phyloP scores from a whole-genome alignment of 2,329 filamentous ascomycete species.

The Didymosphaeria variabile region DNA sequence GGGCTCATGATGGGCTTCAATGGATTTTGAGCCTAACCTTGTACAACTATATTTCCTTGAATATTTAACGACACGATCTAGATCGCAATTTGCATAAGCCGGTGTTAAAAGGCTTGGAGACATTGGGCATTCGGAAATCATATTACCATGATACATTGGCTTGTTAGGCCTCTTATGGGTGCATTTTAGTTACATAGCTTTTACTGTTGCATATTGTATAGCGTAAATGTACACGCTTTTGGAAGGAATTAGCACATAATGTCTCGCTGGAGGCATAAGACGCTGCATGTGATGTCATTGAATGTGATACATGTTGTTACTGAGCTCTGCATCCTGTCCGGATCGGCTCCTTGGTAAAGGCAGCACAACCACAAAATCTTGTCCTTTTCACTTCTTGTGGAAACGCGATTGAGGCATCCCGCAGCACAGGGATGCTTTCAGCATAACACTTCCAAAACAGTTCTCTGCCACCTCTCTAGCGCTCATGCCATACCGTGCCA shows the following conservation, averaged over 20 bases:
- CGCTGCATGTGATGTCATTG: not conserved
- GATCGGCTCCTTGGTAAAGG: too few species aligned
- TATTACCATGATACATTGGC: not conserved
- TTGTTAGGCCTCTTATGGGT: not conserved
- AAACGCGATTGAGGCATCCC: not conserved
- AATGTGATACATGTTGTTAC: not conserved
- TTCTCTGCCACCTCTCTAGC: not conserved
- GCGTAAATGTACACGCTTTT: not conserved
- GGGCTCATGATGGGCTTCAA: constrained; percentile 45
- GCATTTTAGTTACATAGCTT: not conserved
- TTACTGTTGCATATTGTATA: constrained; percentile 3
- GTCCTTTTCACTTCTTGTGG: too few species aligned
- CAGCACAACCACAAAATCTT: not conserved
- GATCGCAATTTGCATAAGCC: not conserved
- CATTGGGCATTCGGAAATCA: not conserved
- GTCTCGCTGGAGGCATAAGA: not conserved
- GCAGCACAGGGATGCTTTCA: not conserved
- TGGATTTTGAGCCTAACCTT: constrained; percentile 33
- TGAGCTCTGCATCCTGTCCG: not conserved
- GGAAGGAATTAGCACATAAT: not conserved
- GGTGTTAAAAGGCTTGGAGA: not conserved
- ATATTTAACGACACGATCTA: constrained; percentile 2
- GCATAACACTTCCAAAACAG: not conserved
- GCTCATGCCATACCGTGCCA: not conserved
- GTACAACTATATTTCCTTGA: not conserved